These are phyloP conservation scores for Didymosphaeria variabile DNA, from an alignment of 2,329 filamentous ascomycete species.

Conservation along the genomic window DNA sequence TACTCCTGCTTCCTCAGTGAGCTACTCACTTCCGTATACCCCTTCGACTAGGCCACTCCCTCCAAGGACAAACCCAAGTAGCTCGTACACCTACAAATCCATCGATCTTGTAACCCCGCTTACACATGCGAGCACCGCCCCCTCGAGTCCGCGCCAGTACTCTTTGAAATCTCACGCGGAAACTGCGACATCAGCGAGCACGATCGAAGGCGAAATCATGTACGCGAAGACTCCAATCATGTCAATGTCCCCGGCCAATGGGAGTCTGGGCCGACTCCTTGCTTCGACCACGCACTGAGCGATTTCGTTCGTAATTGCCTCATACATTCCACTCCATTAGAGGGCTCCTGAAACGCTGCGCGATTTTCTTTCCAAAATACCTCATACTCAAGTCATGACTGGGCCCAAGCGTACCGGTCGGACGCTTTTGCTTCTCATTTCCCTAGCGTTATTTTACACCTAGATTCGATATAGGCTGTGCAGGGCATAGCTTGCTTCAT, in stretches of 20 bases:
- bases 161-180: constrained; percentile 45
- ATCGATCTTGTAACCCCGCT: constrained; percentile 57
- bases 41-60: constrained; percentile 50
- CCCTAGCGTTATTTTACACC: neutral
- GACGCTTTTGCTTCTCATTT: neutral
- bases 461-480: neutral
- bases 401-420: neutral
- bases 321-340: neutral
- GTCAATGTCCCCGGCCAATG: constrained; percentile 44
- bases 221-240: constrained; percentile 48
- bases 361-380: neutral
- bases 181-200: constrained; percentile 43
- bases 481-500: neutral
- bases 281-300: constrained; percentile 34
- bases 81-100: constrained; percentile 50
- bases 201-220: constrained; percentile 49
- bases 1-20: constrained; percentile 56
- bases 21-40: constrained; percentile 55
- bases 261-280: constrained; percentile 49
- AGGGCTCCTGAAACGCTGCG: neutral
- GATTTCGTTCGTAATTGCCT: neutral
- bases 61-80: constrained; percentile 51
- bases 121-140: constrained; percentile 35
- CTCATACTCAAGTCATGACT: neutral
- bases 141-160: constrained; percentile 46